Evolutionary conservation across 768 basidiomycete genomes (phyloP), one percentile per base, ranked within the genome.

Genomic region (Plicaturopsis crispa): DNA sequence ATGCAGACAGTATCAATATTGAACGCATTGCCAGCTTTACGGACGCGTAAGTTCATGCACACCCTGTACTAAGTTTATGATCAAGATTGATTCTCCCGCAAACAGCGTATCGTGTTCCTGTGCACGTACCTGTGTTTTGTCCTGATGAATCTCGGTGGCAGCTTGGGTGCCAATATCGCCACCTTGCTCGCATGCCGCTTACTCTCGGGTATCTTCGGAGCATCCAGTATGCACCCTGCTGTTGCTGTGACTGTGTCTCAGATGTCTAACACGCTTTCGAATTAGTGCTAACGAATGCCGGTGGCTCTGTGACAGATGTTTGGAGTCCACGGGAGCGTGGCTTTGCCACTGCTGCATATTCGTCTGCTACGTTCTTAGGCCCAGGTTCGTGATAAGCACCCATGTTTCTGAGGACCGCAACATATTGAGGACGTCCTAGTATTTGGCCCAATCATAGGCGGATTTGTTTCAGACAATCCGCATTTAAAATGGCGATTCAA

Each of bases 401-500:
- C n/a, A n/a, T n/a, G n/a, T n/a, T n/a, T n/a, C n/a, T n/a, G n/a
- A n/a, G n/a, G n/a, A n/a, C n/a, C n/a, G n/a, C n/a, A n/a, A n/a
- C n/a, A n/a, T n/a, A n/a, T n/a, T n/a, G n/a, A n/a, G n/a, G n/a
- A n/a, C n/a, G n/a, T n/a, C n/a, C n/a, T n/a, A n/a, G n/a, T 60
- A n/a, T n/a, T 78, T n/a, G 80, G 80, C 1, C 80, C 80, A 2
- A 70, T 85, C 38, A 70, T 80, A 19, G 78, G 81, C 16, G 78
- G 78, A n/a, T 79, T 71, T 54, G 70, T 78, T 11, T 71, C 68
- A 12, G 42, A 58, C 52, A 69, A 54, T 36, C 55, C 59, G 7
- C 56, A 48, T 17, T 62, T 75, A 7, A 73, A 72, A 14, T 83
- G 78, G 77, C 66, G 69, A 26, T 76, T 75, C 49, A 72, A 73